Base-by-base conservation (phyloP, 176 grass and related monocot genomes). In the Bolboschoenus planiculmis region DNA sequence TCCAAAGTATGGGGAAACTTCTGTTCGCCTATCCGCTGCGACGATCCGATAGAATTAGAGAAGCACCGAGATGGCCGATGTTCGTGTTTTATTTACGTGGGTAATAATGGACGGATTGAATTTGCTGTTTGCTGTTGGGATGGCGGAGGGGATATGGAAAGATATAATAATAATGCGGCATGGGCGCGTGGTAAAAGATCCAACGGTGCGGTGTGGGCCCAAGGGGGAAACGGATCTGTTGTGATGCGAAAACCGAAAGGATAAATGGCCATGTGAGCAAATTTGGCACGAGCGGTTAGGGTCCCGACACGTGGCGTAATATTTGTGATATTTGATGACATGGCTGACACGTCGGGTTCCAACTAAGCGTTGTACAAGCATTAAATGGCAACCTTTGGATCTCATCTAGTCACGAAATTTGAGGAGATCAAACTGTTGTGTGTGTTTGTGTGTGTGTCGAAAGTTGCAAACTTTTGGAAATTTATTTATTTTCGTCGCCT, bases 221-320 rank as follows among this genome's bases (percentile, higher is more conserved):
- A 63, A 57, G 0, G 13, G 3, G 10, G n/a, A 21, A 0, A 54
- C 2, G 78, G 62, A 89, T 91, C 84, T 91, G 87, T 86, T 74
- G 57, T 79, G 74, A 88, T 85, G 65, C 40, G 50, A 4, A 71
- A 15, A 43, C 50, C 1, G 68, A 20, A 59, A 11, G 10, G 37
- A 0, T 13, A 21, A 66, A 40, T 14, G 29, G 43, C 90, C 92
- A 94, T 83, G 92, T 94, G 92, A 86, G 46, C 66, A 83, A 74
- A 88, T 72, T 75, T 37, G 9, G 10, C 20, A 58, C 37, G 56
- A 85, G 21, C 87, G 68, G 85, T 9, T 85, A 34, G 0, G 7
- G 11, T 0, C 1, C 23, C 6, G 85, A 68, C 92, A 92, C 87
- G 11, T 94, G 78, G 82, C 85, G 8, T 15, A 66, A 20, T 60